Base-by-base conservation (phyloP, 108 stramenopile species). In the Stephanodiscus triporus region DNA sequence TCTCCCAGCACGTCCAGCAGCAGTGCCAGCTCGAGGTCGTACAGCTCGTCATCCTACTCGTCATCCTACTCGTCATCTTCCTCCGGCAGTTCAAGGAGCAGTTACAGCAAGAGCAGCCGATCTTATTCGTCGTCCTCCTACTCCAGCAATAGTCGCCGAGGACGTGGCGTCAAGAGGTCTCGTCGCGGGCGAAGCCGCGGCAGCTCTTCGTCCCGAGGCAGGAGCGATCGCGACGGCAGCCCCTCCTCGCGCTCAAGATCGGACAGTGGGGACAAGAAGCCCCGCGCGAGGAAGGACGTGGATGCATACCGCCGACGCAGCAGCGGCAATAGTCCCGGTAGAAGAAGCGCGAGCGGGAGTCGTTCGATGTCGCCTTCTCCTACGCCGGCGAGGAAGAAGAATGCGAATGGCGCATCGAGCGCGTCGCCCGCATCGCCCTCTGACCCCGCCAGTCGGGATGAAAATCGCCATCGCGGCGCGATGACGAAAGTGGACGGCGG, bases 111-210 rank as follows among this genome's bases (percentile, higher is more conserved):
- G 53, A 72, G 71, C 64, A 70, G 82, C 0, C 69, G 50, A 4
- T 72, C 70, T 45, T 84, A 76, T 29, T 82, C 84, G 27, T 73
- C 78, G 3, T 70, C 63, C 4, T 85, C 77, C 17, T 84, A 61
- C 42, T 72, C 70, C 54, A 69, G 59, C 22, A 20, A 67, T 16
- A 73, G 81, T 67, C 72, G 76, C 24, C 27, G 20, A 54, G 20
- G 17, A 22, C 16, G 53, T 22, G 53, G 19, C 4, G 7, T 22
- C 27, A 58, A 61, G 11, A 73, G 72, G 37, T 16, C 45, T 75
- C 77, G 77, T 53, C 40, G 59, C 9, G 40, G 82, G 27, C 27
- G 83, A 60, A 68, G 76, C 3, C 17, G n/a, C n/a, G n/a, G n/a
- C n/a, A n/a, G n/a, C n/a, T n/a, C n/a, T n/a, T n/a, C n/a, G n/a